A percentile compares a stretch with the other conserved stretches of the same genome.
phyloP scores from a whole-genome alignment of 78 protist species.

The Diacronema lutheri region DNA sequence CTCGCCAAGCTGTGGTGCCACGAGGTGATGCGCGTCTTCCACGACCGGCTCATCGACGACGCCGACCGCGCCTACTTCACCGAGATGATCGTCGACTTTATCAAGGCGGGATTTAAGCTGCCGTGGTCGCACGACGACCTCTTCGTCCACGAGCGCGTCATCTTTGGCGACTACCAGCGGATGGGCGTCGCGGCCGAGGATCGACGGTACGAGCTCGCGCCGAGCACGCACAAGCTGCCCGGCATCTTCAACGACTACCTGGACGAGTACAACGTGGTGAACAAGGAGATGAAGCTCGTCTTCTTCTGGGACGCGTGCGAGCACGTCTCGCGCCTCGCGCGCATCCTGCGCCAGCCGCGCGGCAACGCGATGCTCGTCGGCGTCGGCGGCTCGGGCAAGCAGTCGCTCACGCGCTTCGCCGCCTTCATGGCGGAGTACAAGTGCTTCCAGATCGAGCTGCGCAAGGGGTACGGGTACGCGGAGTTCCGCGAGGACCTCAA shows the following conservation, averaged over 20 bases:
- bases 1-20: constrained; percentile 65
- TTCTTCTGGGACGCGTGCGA: constrained; percentile 63
- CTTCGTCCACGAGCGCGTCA: background rate
- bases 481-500: constrained; percentile 74
- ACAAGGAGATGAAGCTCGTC: constrained; percentile 56
- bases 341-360: constrained; percentile 54
- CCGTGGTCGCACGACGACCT: constrained; percentile 38
- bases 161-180: constrained; percentile 33
- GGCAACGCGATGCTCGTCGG: constrained; percentile 68
- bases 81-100: background rate
- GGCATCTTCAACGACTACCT: constrained; percentile 57
- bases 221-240: constrained; percentile 35
- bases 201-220: constrained; percentile 33
- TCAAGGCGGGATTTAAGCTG: constrained; percentile 9
- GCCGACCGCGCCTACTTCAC: constrained; percentile 29
- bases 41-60: constrained; percentile 63
- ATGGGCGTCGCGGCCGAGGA: constrained; percentile 17
- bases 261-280: constrained; percentile 39
- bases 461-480: constrained; percentile 49
- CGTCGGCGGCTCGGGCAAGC: constrained; percentile 66
- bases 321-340: constrained; percentile 45
- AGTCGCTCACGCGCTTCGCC: constrained; percentile 55
- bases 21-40: constrained; percentile 73
- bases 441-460: constrained; percentile 50
- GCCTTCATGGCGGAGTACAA: constrained; percentile 43